Percentiles rank a stretch among this genome's conserved stretches.
Evolutionary conservation across 176 grass and related monocot species (phyloP).

Genomic region (Calamus simplicifolius): DNA sequence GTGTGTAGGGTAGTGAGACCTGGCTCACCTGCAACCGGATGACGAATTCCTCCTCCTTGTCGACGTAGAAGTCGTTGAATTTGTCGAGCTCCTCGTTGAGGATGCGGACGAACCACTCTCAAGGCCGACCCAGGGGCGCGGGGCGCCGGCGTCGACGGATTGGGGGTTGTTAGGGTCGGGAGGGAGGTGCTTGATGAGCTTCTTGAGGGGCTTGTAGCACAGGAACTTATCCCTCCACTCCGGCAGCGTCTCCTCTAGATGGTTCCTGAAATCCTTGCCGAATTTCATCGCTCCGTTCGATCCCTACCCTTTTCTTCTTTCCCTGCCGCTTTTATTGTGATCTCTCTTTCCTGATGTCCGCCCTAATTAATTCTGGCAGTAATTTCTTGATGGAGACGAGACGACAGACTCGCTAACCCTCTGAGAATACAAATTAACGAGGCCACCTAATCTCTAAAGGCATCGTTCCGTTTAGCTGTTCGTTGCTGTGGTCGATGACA

Average conservation of each 20-base stretch:
- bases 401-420: too few relatives aligned
- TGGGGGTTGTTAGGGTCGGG: conserved; percentile 3
- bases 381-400: too few relatives aligned
- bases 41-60: conserved; percentile 93
- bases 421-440: too few relatives aligned
- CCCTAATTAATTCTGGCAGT: too few relatives aligned
- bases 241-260: conserved; percentile 88
- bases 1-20: too few relatives aligned
- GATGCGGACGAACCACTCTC: conserved; percentile 68
- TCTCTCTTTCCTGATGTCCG: too few relatives aligned
- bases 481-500: too few relatives aligned
- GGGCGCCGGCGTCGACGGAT: background rate
- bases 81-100: conserved; percentile 82
- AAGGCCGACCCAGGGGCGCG: conserved; percentile 14
- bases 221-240: conserved; percentile 97
- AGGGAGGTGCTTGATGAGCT: conserved; percentile 85
- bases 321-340: too few relatives aligned
- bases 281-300: conserved; percentile 50
- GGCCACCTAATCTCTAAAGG: too few relatives aligned
- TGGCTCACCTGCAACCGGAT: conserved; percentile 74
- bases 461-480: too few relatives aligned
- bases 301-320: too few relatives aligned
- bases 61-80: conserved; percentile 96
- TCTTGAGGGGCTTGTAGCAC: conserved; percentile 90
- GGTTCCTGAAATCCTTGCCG: conserved; percentile 90